Base-by-base conservation (phyloP, 179 eudicot genomes). In the Corrigiola litoralis region DNA sequence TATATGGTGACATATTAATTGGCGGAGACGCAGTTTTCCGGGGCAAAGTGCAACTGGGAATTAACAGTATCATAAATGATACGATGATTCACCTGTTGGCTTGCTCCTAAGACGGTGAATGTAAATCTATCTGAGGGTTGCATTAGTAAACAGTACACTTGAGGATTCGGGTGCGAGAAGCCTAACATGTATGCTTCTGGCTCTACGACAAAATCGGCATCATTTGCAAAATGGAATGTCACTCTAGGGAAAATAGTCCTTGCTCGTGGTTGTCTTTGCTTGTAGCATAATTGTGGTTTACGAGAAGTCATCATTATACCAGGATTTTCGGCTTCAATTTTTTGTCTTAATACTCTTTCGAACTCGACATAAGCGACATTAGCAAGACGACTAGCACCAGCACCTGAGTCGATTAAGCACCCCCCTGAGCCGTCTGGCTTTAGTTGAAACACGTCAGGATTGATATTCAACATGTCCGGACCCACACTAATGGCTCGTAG, bases 191-290 rank as follows among this genome's bases (percentile, higher is more conserved):
- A 66, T 14, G 2, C 16, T 14, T 36, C 34, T 17, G 9, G 51
- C 16, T 58, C 16, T 1, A 69, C 17, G 5, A 51, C 45, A 21
- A 61, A 61, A 21, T 61, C 40, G 1, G 67, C 67, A 21, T 41
- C 14, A 12, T 33, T 25, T 31, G 59, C 61, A 42, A 61, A 69
- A 69, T 69, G 67, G 34, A 61, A 41, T 32, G 18, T 61, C 5
- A 69, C 5, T 21, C 0, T 40, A 31, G 73, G 73, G 13, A 40
- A 13, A 5, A 6, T 4, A 20, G 38, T 14, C 16, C n/a, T 20
- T 11, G 11, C 8, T 8, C 20, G 11, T 6, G 6, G 11, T 6
- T 11, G 11, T 16, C 32, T 29, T 18, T 20, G 32, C 51, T 29
- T 24, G 42, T 11, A 21, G 1, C 34, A 56, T 21, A 32, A 42